These are phyloP conservation scores for Capsicum baccatum DNA, from an alignment of 257 asterid species.

Conservation along the genomic window DNA sequence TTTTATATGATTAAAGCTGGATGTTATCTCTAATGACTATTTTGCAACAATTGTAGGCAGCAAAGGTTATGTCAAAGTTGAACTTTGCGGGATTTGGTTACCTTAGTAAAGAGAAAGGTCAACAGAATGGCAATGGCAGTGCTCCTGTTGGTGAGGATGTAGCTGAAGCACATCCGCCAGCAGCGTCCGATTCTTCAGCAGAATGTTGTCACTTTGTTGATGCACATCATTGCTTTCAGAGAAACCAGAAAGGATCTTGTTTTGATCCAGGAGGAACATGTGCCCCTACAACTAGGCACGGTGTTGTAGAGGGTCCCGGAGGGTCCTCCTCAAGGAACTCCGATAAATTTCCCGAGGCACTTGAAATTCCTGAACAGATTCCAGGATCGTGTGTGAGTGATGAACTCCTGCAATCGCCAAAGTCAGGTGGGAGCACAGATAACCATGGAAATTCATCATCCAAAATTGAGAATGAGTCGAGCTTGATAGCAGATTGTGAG, in stretches of 20 bases:
- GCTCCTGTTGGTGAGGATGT: constrained; percentile 35
- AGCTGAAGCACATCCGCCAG: constrained; percentile 34
- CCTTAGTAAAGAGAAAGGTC: constrained; percentile 42
- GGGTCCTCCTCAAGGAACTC: constrained; percentile 1
- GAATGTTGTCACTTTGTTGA: constrained; percentile 13
- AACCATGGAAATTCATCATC: constrained; percentile 42
- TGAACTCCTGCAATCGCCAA: constrained; percentile 32
- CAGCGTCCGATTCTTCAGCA: neutral
- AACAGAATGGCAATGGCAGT: constrained; percentile 34
- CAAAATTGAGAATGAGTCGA: constrained; percentile 44
- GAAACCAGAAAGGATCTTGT: constrained; percentile 18
- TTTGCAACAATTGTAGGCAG: constrained; percentile 46
- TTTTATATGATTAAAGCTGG: constrained; percentile 1
- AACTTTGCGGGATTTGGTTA: constrained; percentile 43
- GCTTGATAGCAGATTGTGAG: constrained; percentile 41
- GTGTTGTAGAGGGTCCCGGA: constrained; percentile 3
- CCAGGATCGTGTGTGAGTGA: constrained; percentile 5
- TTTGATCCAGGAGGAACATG: neutral
- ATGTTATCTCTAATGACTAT: constrained; percentile 15
- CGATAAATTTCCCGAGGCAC: neutral
- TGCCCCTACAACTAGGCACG: neutral
- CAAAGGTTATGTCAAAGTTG: constrained; percentile 59
- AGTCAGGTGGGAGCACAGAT: constrained; percentile 28
- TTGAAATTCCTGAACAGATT: constrained; percentile 11
- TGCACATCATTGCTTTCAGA: neutral